Conservation (phyloP, 129 eudicot species). For the Cynara cardunculus region DNA sequence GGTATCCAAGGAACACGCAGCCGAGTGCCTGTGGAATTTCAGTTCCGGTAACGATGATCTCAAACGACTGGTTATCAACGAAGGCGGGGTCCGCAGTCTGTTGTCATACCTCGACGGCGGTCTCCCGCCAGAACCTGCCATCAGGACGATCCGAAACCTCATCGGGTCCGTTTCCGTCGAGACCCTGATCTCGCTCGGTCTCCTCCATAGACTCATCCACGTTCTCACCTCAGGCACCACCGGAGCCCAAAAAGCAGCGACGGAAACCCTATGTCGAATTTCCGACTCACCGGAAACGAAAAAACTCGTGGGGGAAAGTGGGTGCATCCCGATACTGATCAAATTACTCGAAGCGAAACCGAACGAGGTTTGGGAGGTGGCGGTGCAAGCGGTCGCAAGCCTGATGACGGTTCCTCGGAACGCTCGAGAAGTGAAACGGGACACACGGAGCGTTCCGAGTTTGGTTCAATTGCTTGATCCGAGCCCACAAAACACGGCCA, state of each 20-base stretch:
- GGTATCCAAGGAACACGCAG: conserved; percentile 72
- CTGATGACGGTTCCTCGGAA: conserved; percentile 51
- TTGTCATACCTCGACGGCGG: conserved; percentile 65
- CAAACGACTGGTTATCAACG: conserved; percentile 39
- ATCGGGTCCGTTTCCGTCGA: conserved; percentile 51
- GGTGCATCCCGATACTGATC: conserved; percentile 62
- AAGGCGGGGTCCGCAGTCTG: conserved; percentile 68
- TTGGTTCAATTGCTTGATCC: conserved; percentile 89
- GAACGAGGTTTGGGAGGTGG: conserved; percentile 62
- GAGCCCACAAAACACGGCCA: conserved; percentile 71
- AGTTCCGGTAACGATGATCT: conserved; percentile 57
- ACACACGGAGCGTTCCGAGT: conserved; percentile 67
- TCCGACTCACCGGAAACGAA: conserved; percentile 56
- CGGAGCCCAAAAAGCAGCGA: conserved; percentile 68
- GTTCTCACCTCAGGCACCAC: conserved; percentile 52
- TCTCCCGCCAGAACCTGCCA: conserved; percentile 68
- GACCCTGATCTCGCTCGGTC: conserved; percentile 37
- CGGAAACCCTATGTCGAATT: conserved; percentile 52
- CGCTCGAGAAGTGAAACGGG: conserved; percentile 63
- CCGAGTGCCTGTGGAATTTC: conserved; percentile 76
- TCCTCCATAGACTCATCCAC: conserved; percentile 60
- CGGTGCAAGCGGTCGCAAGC: conserved; percentile 69
- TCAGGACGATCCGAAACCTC: conserved; percentile 64
- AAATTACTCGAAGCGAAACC: conserved; percentile 73
- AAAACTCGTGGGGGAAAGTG: conserved; percentile 64